A percentile compares a stretch with the other conserved stretches of the same genome.
phyloP scores from a whole-genome alignment of 345 rosid genomes.

The Brassica nigra region DNA sequence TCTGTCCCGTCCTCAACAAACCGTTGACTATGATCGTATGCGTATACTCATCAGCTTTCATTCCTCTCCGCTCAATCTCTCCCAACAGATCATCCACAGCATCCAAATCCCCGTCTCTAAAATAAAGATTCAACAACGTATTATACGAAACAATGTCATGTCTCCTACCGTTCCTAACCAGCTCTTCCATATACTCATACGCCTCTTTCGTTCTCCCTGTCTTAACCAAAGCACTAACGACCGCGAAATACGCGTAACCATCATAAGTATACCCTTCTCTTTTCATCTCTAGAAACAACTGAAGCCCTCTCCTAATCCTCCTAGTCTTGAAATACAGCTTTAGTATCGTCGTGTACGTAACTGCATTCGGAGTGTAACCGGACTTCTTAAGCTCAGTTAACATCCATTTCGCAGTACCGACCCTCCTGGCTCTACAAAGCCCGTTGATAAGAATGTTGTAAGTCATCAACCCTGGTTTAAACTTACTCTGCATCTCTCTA shows the following conservation, averaged over 20 bases:
- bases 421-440: constrained; percentile 63
- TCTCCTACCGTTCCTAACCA: constrained; percentile 50
- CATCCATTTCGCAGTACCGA: constrained; percentile 56
- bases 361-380: constrained; percentile 60
- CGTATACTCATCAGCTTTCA: constrained; percentile 71
- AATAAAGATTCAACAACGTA: constrained; percentile 65
- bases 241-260: constrained; percentile 74
- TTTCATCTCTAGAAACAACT: constrained; percentile 58
- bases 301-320: constrained; percentile 63
- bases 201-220: constrained; percentile 59
- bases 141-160: constrained; percentile 78
- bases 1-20: constrained; percentile 63
- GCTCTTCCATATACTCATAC: constrained; percentile 43
- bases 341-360: constrained; percentile 73
- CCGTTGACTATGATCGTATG: constrained; percentile 78
- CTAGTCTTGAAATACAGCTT: constrained; percentile 61
- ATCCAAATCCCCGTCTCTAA: constrained; percentile 59
- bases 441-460: constrained; percentile 79
- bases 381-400: constrained; percentile 56
- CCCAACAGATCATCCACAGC: constrained; percentile 56
- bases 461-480: constrained; percentile 58
- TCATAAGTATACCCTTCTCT: constrained; percentile 71
- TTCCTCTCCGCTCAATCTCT: constrained; percentile 60
- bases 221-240: constrained; percentile 67
- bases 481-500: constrained; percentile 53